A percentile compares a stretch with the other conserved stretches of the same genome.
These are phyloP conservation scores for Pichia cephalocereana DNA, from an alignment of 805 yeast genomes.

Conservation along the genomic window DNA sequence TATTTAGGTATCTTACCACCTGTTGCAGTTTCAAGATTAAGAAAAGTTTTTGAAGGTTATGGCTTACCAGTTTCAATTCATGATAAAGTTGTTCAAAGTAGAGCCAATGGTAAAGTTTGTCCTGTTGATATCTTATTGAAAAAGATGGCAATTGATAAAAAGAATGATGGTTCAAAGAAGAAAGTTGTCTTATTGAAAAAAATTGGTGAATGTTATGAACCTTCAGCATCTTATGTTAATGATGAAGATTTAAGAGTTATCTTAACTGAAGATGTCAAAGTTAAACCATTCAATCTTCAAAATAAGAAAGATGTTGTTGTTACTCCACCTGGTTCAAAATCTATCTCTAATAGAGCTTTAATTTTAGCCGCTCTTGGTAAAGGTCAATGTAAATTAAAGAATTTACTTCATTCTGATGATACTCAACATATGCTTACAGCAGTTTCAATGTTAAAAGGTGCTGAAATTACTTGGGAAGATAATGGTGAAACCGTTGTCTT, in stretches of 20 bases:
- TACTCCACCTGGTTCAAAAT: slow-evolving; percentile 93
- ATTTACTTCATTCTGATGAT: slow-evolving; percentile 91
- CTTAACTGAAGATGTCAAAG: slow-evolving; percentile 71
- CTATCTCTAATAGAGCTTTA: slow-evolving; percentile 91
- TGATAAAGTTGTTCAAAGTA: slow-evolving; percentile 61
- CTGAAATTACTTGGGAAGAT: slow-evolving; percentile 72
- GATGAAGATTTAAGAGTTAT: slow-evolving; percentile 77
- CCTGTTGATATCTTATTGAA: slow-evolving; percentile 67
- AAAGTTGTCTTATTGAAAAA: slow-evolving; percentile 74
- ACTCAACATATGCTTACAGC: slow-evolving; percentile 93
- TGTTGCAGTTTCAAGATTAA: slow-evolving; percentile 84
- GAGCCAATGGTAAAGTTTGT: slow-evolving; percentile 60
- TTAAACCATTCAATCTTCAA: slow-evolving; percentile 42
- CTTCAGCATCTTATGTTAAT: slow-evolving; percentile 73
- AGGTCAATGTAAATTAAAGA: slow-evolving; percentile 76
- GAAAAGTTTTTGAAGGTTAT: slow-evolving; percentile 76
- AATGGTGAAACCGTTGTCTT: slow-evolving; percentile 85
- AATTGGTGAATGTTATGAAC: slow-evolving; percentile 86
- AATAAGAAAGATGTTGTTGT: slow-evolving; percentile 35
- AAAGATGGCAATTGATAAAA: slow-evolving; percentile 94
- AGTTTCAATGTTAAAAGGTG: slow-evolving; percentile 69
- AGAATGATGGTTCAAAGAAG: slow-evolving; percentile 88
- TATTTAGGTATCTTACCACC: slow-evolving; percentile 83
- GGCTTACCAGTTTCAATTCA: slow-evolving; percentile 74
- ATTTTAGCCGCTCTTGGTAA: slow-evolving; percentile 85